Base-by-base conservation (phyloP, 2,329 filamentous ascomycete genomes). In the Pseudocercospora pini-densiflorae region DNA sequence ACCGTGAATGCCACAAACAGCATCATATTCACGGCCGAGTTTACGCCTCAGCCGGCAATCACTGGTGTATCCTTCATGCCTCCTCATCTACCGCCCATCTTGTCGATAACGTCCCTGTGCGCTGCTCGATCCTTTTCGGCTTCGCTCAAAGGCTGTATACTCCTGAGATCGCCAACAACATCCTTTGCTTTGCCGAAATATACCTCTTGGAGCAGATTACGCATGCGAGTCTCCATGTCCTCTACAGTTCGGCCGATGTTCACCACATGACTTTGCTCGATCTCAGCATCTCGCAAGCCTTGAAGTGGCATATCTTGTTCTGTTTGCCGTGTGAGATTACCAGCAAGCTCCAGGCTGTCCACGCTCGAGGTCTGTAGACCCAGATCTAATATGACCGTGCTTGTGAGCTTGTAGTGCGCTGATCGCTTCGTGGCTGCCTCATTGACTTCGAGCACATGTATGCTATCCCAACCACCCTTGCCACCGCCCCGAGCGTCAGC, bases 181-280 rank as follows among this genome's bases (percentile, higher is more conserved):
- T 99, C 95, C 87, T 97, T 97, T 63, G 95, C 94, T 85, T 99
- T 99, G 78, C 95, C 95, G 81, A 99, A 99, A 83, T 99, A 99
- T 59, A 99, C 95, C 82, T 99, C 95, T 85, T 99, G 94, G 79
- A 99, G 84, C 80, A 98, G 81, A 81, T 99, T 99, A 71, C 95
- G 89, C 95, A 99, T 98, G 86, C 97, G 97, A 79, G 97, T 88
- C 83, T 99, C 95, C 95, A 99, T 98, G 80, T 99, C 95, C 85
- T 99, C 95, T 61, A 99, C 94, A 77, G 99, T 86, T 70, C 90
- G 87, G 63, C 95, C 95, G 67, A 98, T 92, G 81, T 99, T 99
- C 74, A 92, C 92, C 74, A 99, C 95, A 84, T 99, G 95, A 79
- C 91, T 93, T 73, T 91, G 90, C 80, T 98, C 94, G 75, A 90